Conservation (phyloP, 495 filamentous ascomycete species). For the Aspergillus avenaceus region DNA sequence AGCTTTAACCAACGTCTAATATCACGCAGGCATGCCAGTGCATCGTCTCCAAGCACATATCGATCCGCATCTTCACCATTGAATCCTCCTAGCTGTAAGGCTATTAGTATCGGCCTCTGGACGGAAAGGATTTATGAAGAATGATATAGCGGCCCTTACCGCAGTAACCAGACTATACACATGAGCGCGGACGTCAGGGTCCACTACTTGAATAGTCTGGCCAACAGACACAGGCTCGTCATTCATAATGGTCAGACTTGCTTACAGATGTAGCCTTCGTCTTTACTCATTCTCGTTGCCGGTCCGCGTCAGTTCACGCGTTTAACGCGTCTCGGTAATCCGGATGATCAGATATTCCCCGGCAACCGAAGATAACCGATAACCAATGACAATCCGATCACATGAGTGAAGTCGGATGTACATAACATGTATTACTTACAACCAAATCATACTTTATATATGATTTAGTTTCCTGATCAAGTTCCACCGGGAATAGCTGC, state of each 20-base stretch:
- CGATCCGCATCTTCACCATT: conserved; percentile 73
- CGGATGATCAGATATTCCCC: conserved; percentile 29
- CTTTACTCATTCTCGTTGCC: background rate
- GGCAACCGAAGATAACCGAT: conserved; percentile 42
- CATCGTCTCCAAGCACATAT: conserved; percentile 91
- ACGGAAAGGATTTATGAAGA: background rate
- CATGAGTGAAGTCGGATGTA: conserved; percentile 16
- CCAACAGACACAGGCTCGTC: conserved; percentile 33
- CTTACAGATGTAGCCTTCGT: conserved; percentile 3
- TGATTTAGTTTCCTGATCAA: conserved; percentile 4
- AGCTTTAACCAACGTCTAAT: conserved; percentile 90
- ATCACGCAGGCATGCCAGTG: conserved; percentile 85
- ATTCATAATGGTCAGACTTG: conserved; percentile 31
- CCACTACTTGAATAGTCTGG: conserved; percentile 53
- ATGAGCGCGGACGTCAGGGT: conserved; percentile 85
- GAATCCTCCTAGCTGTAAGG: conserved; percentile 74
- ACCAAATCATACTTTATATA: no score
- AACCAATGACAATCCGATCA: conserved; percentile 37
- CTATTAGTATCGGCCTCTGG: conserved; percentile 16
- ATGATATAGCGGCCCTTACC: conserved; percentile 57
- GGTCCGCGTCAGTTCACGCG: conserved; percentile 33
- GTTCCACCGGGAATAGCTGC: no score
- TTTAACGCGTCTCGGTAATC: conserved; percentile 24
- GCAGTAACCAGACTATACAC: conserved; percentile 89
- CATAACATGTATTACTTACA: no score